Conservation (phyloP, 495 filamentous ascomycete genomes). For the Aspergillus incahuasiensis region DNA sequence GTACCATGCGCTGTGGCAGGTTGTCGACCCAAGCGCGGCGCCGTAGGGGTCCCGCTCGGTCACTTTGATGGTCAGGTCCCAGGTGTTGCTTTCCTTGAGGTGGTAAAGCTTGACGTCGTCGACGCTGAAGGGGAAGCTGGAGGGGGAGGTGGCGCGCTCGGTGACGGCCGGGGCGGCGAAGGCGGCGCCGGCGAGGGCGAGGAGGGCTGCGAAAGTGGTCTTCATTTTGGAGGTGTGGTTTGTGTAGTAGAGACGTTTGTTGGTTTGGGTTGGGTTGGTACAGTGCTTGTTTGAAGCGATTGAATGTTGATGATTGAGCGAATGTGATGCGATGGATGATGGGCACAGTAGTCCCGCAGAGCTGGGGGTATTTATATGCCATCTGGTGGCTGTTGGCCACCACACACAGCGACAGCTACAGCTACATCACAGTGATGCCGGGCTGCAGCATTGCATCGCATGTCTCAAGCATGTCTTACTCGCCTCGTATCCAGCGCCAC, state of each 20-base stretch:
- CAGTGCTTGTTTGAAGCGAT: neutral
- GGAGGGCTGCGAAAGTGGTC: slow-evolving; percentile 3
- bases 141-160: neutral
- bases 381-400: too few species aligned
- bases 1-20: slow-evolving; percentile 6
- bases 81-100: slow-evolving; percentile 10
- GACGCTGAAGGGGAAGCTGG: slow-evolving; percentile 4
- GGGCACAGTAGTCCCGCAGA: neutral
- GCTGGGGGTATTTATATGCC: neutral
- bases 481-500: too few species aligned
- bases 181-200: slow-evolving; percentile 1
- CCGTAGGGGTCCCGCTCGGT: neutral
- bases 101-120: slow-evolving; percentile 6
- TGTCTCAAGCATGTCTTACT: neutral
- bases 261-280: too few species aligned
- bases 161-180: neutral
- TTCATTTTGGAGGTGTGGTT: slow-evolving; percentile 1
- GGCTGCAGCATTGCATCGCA: neutral
- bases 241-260: neutral
- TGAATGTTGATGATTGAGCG: neutral
- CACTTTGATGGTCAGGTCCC: slow-evolving; percentile 2
- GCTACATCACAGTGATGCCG: neutral
- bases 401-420: too few species aligned
- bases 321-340: neutral
- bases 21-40: neutral